phyloP scores from a whole-genome alignment of 768 basidiomycete genomes.

The Tremella fuciformis region DNA sequence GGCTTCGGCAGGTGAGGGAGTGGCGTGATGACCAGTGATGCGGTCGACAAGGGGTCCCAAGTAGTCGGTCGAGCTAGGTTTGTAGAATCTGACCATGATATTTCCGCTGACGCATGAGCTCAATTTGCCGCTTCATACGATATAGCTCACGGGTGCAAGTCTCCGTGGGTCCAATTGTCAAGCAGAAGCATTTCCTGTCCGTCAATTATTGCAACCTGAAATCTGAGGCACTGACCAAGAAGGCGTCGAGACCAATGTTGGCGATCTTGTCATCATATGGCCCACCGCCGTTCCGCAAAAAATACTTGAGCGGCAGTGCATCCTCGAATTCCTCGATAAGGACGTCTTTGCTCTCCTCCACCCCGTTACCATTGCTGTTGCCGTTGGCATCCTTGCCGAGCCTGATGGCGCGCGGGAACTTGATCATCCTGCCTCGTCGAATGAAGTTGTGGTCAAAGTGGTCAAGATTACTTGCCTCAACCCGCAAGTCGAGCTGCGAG shows the following conservation, averaged over 20 bases:
- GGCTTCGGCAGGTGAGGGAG: not conserved
- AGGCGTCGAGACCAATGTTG: constrained; percentile 89
- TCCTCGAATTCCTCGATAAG: constrained; percentile 91
- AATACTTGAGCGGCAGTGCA: constrained; percentile 81
- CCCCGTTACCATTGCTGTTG: constrained; percentile 3
- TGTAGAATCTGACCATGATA: constrained; percentile 95
- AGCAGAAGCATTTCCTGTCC: constrained; percentile 90
- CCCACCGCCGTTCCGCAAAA: constrained; percentile 85
- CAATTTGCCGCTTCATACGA: not conserved
- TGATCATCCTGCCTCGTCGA: constrained; percentile 68
- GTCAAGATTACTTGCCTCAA: constrained; percentile 82
- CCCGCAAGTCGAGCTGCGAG: constrained; percentile 83
- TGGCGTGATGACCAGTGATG: constrained; percentile 16
- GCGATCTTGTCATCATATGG: constrained; percentile 86
- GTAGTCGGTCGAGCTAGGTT: constrained; percentile 66
- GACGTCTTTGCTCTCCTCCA: constrained; percentile 57
- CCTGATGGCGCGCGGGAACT: constrained; percentile 74
- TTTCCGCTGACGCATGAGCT: constrained; percentile 60
- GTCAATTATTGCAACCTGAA: not conserved
- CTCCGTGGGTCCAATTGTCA: constrained; percentile 89
- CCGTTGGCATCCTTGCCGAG: constrained; percentile 63
- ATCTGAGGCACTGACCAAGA: constrained; percentile 63
- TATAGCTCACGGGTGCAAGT: constrained; percentile 53
- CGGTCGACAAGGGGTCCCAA: constrained; percentile 55
- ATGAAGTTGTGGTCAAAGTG: constrained; percentile 84